Evolutionary conservation across 345 rosid species (phyloP).

Genomic region (Citrus maxima): DNA sequence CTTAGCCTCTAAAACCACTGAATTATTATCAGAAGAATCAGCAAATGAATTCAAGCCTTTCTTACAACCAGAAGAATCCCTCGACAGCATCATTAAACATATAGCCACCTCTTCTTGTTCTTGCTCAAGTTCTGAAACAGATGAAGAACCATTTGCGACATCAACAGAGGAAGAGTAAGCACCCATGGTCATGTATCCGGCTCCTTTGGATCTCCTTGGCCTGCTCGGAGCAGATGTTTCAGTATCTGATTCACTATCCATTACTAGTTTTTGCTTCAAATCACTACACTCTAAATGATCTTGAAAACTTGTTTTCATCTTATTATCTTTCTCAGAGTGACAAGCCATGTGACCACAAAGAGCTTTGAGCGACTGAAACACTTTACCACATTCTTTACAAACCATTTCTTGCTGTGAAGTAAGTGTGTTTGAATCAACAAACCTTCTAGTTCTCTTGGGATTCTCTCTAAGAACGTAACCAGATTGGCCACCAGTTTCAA

Average conservation of each 20-base stretch:
- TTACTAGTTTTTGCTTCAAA: constrained; percentile 35
- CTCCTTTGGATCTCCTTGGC: constrained; percentile 60
- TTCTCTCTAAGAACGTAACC: constrained; percentile 68
- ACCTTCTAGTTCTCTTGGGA: constrained; percentile 58
- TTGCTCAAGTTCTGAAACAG: constrained; percentile 65
- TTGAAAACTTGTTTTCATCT: constrained; percentile 30
- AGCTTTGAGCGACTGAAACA: constrained; percentile 77
- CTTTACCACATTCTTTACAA: constrained; percentile 88
- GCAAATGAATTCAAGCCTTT: constrained; percentile 51
- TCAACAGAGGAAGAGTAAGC: constrained; percentile 34
- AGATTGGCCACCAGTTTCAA: constrained; percentile 50
- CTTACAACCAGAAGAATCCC: constrained; percentile 58
- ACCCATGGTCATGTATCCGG: constrained; percentile 38
- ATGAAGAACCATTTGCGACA: constrained; percentile 38
- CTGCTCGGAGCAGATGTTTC: constrained; percentile 61
- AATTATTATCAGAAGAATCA: constrained; percentile 70
- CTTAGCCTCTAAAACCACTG: constrained; percentile 62
- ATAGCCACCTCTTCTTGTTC: constrained; percentile 77
- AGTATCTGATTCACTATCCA: constrained; percentile 69
- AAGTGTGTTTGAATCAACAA: constrained; percentile 41
- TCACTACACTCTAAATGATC: constrained; percentile 23
- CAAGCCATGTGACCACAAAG: constrained; percentile 93
- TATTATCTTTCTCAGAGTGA: constrained; percentile 62
- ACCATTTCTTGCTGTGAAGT: constrained; percentile 31
- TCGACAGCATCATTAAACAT: constrained; percentile 85